A percentile compares a stretch with the other conserved stretches of the same genome.
Evolutionary conservation across 2,329 filamentous ascomycete genomes (phyloP).

Genomic region (Plectosphaerella plurivora): DNA sequence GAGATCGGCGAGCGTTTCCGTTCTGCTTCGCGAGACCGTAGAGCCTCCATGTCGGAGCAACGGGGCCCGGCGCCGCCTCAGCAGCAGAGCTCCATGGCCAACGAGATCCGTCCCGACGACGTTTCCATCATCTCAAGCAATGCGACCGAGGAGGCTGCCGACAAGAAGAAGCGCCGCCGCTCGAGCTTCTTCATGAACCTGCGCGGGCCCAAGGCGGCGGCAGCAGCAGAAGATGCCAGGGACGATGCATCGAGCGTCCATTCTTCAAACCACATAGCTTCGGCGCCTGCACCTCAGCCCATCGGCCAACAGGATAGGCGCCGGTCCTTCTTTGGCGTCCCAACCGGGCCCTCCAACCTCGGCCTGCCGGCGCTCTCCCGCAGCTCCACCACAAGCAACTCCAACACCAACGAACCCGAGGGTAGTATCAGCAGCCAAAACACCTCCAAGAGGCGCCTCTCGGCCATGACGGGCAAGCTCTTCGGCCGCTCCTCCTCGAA

Average conservation of each 20-base stretch:
- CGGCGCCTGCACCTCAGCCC: conserved; percentile 12
- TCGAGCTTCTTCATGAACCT: conserved; percentile 33
- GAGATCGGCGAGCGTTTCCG: conserved; percentile 42
- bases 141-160: conserved; percentile 30
- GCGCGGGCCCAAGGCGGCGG: conserved; percentile 12
- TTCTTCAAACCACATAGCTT: conserved; percentile 11
- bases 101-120: conserved; percentile 28
- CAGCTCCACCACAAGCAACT: conserved; percentile 18
- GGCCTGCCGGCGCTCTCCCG: conserved; percentile 13
- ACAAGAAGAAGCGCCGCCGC: conserved; percentile 26
- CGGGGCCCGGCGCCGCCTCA: not conserved
- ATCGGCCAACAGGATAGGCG: conserved; percentile 27
- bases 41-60: conserved; percentile 16
- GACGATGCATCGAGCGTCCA: conserved; percentile 7
- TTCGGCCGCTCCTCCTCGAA: conserved; percentile 17
- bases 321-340: conserved; percentile 30
- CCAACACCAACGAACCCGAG: conserved; percentile 11
- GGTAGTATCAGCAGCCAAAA: conserved; percentile 1
- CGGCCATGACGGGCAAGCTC: conserved; percentile 26
- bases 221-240: not conserved
- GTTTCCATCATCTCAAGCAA: conserved; percentile 34
- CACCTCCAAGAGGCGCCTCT: conserved; percentile 40
- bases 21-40: conserved; percentile 25
- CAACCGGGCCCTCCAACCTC: conserved; percentile 8
- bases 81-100: not conserved